Base-by-base conservation (phyloP, 129 eudicot genomes). In the Arctium lappa region DNA sequence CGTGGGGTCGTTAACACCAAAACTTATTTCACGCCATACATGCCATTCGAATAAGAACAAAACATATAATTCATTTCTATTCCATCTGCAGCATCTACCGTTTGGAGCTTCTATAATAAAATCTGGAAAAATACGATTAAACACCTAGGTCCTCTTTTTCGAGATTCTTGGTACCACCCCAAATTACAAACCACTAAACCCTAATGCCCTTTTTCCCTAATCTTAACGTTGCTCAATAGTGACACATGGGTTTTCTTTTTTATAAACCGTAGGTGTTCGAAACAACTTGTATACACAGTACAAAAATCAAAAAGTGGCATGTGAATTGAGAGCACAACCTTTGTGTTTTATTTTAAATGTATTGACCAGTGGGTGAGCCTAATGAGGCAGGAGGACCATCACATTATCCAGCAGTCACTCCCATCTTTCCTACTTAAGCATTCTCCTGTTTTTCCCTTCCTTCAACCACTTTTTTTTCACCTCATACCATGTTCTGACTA, bases 381-480 rank as follows among this genome's bases (percentile, higher is more conserved):
- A 15, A 46, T 12, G 18, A 56, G 11, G 62, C 62, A 63, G 3
- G 2, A 62, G 60, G 31, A 66, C 39, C 74, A 42, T 79, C 13
- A 5, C n/a, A 40, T 79, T 79, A 79, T 68, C 82, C 76, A 79
- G 5, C 82, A 69, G 82, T 79, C 76, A 15, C 46, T 79, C 8
- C 44, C 66, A 42, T 38, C 44, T 66, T 66, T 27, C 82, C 44
- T 38, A 27, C 31, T 69, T 68, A 13, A 39, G 65, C 65, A 12
- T 48, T n/a, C 39, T 79, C 82, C 32, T 74, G 73, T 66, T 71
- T 68, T 68, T 78, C 13, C 62, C 37, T 46, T 48, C n/a, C 1
- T 12, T 8, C 27, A 34, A n/a, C 11, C 15, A 44, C 78, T 11
- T 78, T 77, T 29, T 3, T 76, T 80, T 30, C 9, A 46, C 16